Conservation (phyloP, 345 rosid species). For the Heritiera fomes region DNA sequence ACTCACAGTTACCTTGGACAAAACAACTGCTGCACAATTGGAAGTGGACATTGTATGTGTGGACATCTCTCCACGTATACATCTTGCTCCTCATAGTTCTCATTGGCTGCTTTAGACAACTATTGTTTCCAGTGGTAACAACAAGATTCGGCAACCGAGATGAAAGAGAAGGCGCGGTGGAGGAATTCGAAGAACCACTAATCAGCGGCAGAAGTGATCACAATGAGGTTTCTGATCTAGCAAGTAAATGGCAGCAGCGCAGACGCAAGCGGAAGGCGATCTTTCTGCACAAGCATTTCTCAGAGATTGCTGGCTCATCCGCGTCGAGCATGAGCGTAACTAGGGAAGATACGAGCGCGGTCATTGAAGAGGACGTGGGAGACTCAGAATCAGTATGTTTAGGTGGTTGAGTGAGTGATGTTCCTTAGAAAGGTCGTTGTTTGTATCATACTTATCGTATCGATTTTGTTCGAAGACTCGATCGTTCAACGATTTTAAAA, state of each 20-base stretch:
- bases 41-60: constrained; percentile 76
- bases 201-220: constrained; percentile 15
- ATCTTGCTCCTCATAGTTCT: constrained; percentile 35
- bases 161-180: background rate
- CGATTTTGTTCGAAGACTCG: too few relatives aligned
- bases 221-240: constrained; percentile 29
- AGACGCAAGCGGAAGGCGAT: constrained; percentile 50
- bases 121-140: constrained; percentile 38
- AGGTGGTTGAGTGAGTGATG: background rate
- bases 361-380: constrained; percentile 35
- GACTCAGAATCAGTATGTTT: constrained; percentile 51
- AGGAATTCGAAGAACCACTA: constrained; percentile 19
- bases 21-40: constrained; percentile 64
- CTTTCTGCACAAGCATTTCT: constrained; percentile 21
- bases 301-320: constrained; percentile 25
- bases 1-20: constrained; percentile 62
- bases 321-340: constrained; percentile 38
- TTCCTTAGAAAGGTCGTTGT: background rate
- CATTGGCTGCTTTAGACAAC: constrained; percentile 42
- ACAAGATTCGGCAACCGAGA: background rate
- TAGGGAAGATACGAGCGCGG: constrained; percentile 33
- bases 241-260: constrained; percentile 45
- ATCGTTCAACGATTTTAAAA: too few relatives aligned
- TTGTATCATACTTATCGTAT: background rate
- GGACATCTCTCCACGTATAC: constrained; percentile 61